Evolutionary conservation across 352 stramenopile genomes (phyloP).

Genomic region (Phytophthora vignae): DNA sequence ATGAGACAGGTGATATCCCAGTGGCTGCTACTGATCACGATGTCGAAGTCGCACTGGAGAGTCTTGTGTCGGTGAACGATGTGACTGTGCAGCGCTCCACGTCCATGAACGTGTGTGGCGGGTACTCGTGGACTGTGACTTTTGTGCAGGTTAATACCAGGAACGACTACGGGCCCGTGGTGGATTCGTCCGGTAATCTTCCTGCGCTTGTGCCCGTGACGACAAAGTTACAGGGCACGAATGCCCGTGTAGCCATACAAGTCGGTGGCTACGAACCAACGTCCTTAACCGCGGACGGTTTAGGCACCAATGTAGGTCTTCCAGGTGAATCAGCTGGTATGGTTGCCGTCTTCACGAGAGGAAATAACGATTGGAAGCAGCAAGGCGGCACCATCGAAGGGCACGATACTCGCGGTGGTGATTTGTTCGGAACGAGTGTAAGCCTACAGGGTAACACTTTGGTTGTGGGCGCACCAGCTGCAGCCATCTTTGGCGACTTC

Average conservation of each 20-base stretch:
- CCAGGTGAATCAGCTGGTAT: constrained; percentile 68
- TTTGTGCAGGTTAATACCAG: constrained; percentile 83
- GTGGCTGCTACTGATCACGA: constrained; percentile 62
- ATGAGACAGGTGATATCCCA: constrained; percentile 76
- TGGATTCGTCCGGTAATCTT: constrained; percentile 74
- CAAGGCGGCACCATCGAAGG: constrained; percentile 65
- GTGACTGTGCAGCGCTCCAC: constrained; percentile 67
- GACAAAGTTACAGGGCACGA: constrained; percentile 63
- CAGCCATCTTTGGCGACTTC: constrained; percentile 75
- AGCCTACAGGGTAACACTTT: constrained; percentile 59
- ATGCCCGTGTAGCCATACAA: constrained; percentile 58
- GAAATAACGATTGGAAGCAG: constrained; percentile 81
- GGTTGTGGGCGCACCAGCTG: constrained; percentile 71
- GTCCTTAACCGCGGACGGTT: constrained; percentile 39
- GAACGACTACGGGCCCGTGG: constrained; percentile 74
- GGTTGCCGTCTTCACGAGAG: constrained; percentile 67
- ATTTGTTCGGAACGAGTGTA: constrained; percentile 82
- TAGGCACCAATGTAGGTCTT: constrained; percentile 55
- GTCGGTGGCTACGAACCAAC: constrained; percentile 59
- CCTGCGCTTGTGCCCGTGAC: constrained; percentile 68
- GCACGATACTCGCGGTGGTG: constrained; percentile 63
- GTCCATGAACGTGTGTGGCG: constrained; percentile 75
- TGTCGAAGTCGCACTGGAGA: constrained; percentile 68
- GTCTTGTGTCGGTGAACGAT: constrained; percentile 77
- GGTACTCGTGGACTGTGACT: constrained; percentile 88